These are phyloP conservation scores for Tricholoma hemisulphureum DNA, from an alignment of 768 basidiomycete genomes.

Conservation along the genomic window DNA sequence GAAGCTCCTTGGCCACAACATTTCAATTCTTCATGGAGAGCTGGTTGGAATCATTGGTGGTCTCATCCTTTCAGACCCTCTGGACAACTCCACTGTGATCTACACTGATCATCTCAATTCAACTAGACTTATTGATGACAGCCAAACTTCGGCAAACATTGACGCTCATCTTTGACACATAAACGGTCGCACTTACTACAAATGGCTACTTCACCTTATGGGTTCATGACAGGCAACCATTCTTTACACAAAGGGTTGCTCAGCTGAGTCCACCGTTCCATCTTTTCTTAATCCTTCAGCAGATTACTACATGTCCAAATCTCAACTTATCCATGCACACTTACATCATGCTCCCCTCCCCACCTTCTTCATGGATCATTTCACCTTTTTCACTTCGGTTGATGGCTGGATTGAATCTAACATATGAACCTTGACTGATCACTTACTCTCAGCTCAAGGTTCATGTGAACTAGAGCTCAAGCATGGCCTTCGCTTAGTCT, in stretches of 20 bases:
- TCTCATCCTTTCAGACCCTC: constrained; percentile 6
- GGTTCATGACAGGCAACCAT: neutral
- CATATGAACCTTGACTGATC: constrained; percentile 6
- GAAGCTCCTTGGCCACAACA: constrained; percentile 14
- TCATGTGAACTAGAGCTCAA: constrained; percentile 3
- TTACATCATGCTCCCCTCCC: neutral
- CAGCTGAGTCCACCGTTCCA: constrained; percentile 1
- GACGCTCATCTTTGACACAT: constrained; percentile 11
- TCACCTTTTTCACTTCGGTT: neutral
- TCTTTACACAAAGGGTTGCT: constrained; percentile 7
- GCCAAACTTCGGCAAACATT: constrained; percentile 7
- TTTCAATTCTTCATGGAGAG: constrained; percentile 23
- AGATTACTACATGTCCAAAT: too few species aligned
- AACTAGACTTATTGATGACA: constrained; percentile 17
- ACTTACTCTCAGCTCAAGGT: neutral
- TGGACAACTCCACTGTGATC: neutral
- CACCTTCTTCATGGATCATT: neutral
- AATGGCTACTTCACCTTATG: constrained; percentile 18
- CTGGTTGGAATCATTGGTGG: constrained; percentile 17
- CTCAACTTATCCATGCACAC: neutral
- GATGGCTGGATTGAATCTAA: constrained; percentile 22
- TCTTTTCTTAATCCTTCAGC: constrained; percentile 1
- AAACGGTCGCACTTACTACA: constrained; percentile 23
- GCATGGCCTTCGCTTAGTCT: neutral
- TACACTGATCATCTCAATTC: constrained; percentile 27